phyloP scores from a whole-genome alignment of 371 early-diverging fungal species.

The Syncephalastrum contaminatum region DNA sequence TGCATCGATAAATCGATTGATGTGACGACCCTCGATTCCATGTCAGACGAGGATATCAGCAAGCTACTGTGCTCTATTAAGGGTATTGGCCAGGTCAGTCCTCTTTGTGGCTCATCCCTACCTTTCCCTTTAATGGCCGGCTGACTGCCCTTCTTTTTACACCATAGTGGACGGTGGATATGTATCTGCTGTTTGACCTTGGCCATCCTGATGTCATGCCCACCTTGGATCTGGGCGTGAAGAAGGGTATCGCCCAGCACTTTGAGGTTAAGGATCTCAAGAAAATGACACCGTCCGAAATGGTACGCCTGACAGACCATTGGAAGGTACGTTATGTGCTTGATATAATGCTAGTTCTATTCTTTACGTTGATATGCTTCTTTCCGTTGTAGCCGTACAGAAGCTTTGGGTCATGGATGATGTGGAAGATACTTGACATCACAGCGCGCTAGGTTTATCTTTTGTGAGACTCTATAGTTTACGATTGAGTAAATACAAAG shows the following conservation, averaged over 20 bases:
- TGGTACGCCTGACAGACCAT: constrained; percentile 40
- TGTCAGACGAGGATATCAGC: constrained; percentile 48
- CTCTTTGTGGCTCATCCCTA: not conserved
- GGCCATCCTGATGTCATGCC: constrained; percentile 59
- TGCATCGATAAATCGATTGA: constrained; percentile 44
- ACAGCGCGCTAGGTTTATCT: not conserved
- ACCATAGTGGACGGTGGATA: constrained; percentile 56
- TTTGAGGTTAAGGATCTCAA: constrained; percentile 27
- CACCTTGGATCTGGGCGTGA: constrained; percentile 54
- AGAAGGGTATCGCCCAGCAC: constrained; percentile 52
- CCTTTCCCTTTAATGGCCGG: too few relatives aligned
- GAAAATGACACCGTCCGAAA: constrained; percentile 35
- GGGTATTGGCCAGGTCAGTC: constrained; percentile 56
- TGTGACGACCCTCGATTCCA: constrained; percentile 25
- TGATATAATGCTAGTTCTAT: not conserved
- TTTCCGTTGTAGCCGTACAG: constrained; percentile 36
- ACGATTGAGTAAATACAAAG: too few relatives aligned
- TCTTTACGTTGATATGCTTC: not conserved
- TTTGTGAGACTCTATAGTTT: too few relatives aligned
- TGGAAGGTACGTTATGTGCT: constrained; percentile 33
- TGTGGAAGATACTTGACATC: constrained; percentile 47
- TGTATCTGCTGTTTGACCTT: constrained; percentile 57
- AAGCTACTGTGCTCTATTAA: constrained; percentile 41
- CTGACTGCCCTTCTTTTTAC: too few relatives aligned
- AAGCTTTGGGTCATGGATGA: constrained; percentile 48